These are phyloP conservation scores for Sporodiniella umbellata DNA, from an alignment of 371 early-diverging fungal species.

Conservation along the genomic window DNA sequence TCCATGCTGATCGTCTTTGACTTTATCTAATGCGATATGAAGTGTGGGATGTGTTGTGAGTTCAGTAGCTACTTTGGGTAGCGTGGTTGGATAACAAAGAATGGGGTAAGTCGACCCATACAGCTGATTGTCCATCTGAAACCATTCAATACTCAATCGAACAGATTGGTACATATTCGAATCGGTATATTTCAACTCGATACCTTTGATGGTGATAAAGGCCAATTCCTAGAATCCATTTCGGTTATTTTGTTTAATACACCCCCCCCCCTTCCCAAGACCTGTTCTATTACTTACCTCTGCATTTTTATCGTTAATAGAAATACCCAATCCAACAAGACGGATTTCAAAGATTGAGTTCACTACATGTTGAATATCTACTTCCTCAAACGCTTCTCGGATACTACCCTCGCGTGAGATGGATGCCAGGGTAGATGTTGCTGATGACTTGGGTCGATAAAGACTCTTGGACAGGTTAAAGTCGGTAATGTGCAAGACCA, in stretches of 20 bases:
- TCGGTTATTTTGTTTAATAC: no score
- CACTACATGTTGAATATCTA: conserved; percentile 37
- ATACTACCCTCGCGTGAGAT: conserved; percentile 34
- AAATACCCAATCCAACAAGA: conserved; percentile 72
- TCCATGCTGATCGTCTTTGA: conserved; percentile 81
- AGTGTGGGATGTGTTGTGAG: conserved; percentile 48
- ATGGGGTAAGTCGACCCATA: conserved; percentile 75
- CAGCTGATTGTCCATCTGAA: conserved; percentile 87
- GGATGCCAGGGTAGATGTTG: conserved; percentile 28
- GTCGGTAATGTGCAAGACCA: conserved; percentile 74
- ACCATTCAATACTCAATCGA: conserved; percentile 68
- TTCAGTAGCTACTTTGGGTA: conserved; percentile 55
- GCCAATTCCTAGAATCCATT: conserved; percentile 78
- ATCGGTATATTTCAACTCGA: conserved; percentile 68
- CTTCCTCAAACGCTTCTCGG: conserved; percentile 55
- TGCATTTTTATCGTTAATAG: conserved; percentile 59
- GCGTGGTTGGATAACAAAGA: conserved; percentile 76
- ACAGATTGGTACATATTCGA: conserved; percentile 64
- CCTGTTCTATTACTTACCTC: no score
- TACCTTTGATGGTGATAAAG: conserved; percentile 66
- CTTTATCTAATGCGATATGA: conserved; percentile 55
- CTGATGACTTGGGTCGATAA: conserved; percentile 48
- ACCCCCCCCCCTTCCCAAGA: no score
- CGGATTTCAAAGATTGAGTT: conserved; percentile 30
- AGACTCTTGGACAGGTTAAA: conserved; percentile 64